These are phyloP conservation scores for Colletotrichum neosansevieriae DNA, from an alignment of 2,329 filamentous ascomycete genomes.

Conservation along the genomic window DNA sequence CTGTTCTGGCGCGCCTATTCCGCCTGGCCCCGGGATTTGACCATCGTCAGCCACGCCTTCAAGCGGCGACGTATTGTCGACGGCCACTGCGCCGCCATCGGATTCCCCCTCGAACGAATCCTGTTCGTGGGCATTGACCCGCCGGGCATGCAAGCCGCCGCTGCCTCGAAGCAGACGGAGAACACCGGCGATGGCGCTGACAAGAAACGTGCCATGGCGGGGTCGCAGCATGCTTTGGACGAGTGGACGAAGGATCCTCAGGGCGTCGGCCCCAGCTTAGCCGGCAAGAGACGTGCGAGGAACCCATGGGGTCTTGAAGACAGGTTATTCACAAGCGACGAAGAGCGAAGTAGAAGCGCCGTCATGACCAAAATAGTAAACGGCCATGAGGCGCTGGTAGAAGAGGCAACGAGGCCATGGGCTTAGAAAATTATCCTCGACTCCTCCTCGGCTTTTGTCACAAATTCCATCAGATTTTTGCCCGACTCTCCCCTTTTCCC, in stretches of 20 bases:
- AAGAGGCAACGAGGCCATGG: constrained; percentile 56
- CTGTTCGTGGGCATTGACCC: constrained; percentile 75
- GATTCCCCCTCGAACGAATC: constrained; percentile 60
- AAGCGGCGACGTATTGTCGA: constrained; percentile 73
- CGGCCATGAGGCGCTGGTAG: constrained; percentile 56
- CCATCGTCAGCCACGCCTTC: constrained; percentile 77
- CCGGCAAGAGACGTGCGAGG: constrained; percentile 60
- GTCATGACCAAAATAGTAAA: constrained; percentile 52
- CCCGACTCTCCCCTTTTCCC: constrained; percentile 41
- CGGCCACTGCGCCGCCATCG: constrained; percentile 73
- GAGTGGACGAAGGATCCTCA: constrained; percentile 67
- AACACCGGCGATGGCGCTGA: constrained; percentile 41
- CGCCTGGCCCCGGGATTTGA: constrained; percentile 69
- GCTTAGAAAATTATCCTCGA: constrained; percentile 18
- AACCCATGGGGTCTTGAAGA: constrained; percentile 64
- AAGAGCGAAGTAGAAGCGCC: constrained; percentile 51
- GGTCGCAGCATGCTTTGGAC: constrained; percentile 56
- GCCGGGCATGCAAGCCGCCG: constrained; percentile 53
- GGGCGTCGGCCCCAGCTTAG: constrained; percentile 58
- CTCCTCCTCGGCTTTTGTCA: too few relatives aligned
- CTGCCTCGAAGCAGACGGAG: constrained; percentile 15
- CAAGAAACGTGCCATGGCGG: constrained; percentile 56
- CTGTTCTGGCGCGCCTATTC: constrained; percentile 65
- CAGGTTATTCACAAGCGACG: constrained; percentile 55
- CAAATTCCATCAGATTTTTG: constrained; percentile 45